These are phyloP conservation scores for Annulohypoxylon maeteangense DNA, from an alignment of 495 filamentous ascomycete species.

Conservation along the genomic window DNA sequence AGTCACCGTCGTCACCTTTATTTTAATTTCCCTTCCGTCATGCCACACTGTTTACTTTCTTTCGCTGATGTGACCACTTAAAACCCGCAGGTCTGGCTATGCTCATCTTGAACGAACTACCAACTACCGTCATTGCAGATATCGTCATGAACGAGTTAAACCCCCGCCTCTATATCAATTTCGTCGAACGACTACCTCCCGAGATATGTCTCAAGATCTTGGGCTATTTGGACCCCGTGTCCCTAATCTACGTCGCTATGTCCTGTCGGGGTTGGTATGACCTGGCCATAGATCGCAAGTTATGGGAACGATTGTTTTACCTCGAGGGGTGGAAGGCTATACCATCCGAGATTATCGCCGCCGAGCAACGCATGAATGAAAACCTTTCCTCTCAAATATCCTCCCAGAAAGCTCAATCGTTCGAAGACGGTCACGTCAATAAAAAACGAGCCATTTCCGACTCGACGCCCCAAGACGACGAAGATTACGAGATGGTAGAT, in stretches of 20 bases:
- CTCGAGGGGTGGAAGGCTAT: conserved; percentile 86
- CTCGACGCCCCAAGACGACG: conserved; percentile 44
- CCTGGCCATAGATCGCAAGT: conserved; percentile 80
- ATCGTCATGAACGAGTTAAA: conserved; percentile 77
- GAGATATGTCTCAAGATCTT: conserved; percentile 91
- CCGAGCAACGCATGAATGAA: conserved; percentile 68
- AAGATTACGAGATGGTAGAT: conserved; percentile 61
- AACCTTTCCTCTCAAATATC: conserved; percentile 38
- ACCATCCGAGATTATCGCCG: conserved; percentile 68
- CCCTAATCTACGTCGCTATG: conserved; percentile 79
- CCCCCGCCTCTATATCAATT: conserved; percentile 90
- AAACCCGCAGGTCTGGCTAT: conserved; percentile 65
- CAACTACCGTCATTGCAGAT: conserved; percentile 77
- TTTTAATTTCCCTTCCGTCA: background rate
- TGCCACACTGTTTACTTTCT: conserved; percentile 3
- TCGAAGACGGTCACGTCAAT: conserved; percentile 54
- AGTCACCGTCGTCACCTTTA: background rate
- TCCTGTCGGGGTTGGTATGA: conserved; percentile 84
- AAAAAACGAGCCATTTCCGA: conserved; percentile 61
- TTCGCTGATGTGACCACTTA: conserved; percentile 9
- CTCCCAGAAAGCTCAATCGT: conserved; percentile 46
- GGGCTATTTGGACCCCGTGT: conserved; percentile 79
- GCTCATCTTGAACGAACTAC: conserved; percentile 75
- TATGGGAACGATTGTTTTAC: conserved; percentile 86
- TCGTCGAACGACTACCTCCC: conserved; percentile 81